Percentiles rank a stretch among this genome's conserved stretches.
Evolutionary conservation across 345 rosid species (phyloP).

Genomic region (Eucalyptus camaldulensis): DNA sequence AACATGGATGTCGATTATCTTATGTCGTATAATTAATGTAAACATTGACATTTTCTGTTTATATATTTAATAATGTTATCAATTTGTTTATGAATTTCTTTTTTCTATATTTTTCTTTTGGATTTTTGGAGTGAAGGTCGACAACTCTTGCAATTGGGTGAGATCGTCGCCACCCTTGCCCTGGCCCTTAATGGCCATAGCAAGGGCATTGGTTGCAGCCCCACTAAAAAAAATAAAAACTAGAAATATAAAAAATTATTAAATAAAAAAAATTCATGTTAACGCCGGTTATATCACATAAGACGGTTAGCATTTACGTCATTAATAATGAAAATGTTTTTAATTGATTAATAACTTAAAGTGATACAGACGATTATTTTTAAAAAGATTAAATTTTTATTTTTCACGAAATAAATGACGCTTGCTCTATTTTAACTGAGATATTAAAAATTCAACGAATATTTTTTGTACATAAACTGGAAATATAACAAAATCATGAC

Average conservation of each 20-base stretch:
- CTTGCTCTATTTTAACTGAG: neutral
- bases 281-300: accelerated
- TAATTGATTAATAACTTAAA: too few species aligned
- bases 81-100: too few species aligned
- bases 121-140: neutral
- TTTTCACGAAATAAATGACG: accelerated
- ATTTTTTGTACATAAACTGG: neutral
- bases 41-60: too few species aligned
- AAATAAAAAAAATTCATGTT: accelerated
- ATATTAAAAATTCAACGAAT: neutral
- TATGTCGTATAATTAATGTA: accelerated
- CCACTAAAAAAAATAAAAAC: too few species aligned
- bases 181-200: too few species aligned
- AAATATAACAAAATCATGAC: neutral
- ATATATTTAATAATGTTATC: too few species aligned
- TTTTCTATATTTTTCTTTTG: too few species aligned
- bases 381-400: accelerated
- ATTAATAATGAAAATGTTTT: too few species aligned
- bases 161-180: accelerated
- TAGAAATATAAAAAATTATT: too few species aligned
- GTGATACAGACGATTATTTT: neutral
- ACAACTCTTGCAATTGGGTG: accelerated
- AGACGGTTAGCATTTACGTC: accelerated
- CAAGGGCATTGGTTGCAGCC: too few species aligned
- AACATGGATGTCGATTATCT: accelerated